Conservation (phyloP, 2,329 filamentous ascomycete genomes). For the Verticillium isaacii region DNA sequence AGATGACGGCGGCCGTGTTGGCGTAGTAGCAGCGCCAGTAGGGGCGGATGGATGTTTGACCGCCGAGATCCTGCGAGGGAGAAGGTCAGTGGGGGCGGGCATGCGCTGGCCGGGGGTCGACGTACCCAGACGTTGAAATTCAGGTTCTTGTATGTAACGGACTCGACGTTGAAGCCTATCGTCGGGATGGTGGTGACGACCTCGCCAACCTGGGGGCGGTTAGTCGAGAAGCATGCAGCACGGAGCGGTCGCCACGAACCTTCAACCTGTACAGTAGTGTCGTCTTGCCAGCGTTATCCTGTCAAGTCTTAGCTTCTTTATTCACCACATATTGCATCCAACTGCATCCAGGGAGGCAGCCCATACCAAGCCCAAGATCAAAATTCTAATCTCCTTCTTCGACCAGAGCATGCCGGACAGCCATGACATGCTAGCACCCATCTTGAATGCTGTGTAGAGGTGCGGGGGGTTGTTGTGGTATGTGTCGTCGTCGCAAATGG, state of each 20-base stretch:
- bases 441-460: conserved; percentile 29
- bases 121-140: conserved; percentile 98
- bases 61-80: conserved; percentile 74
- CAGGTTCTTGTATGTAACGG: conserved; percentile 95
- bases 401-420: conserved; percentile 72
- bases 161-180: conserved; percentile 99
- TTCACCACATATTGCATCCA: not conserved
- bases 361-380: conserved; percentile 87
- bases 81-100: not conserved
- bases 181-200: conserved; percentile 99
- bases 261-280: conserved; percentile 94
- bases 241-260: conserved; percentile 41
- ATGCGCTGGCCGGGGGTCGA: conserved; percentile 4
- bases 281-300: conserved; percentile 99
- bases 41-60: conserved; percentile 96
- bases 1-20: conserved; percentile 97
- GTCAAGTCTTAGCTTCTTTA: not conserved
- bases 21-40: conserved; percentile 99
- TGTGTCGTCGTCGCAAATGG: not conserved
- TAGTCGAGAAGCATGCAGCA: conserved; percentile 4
- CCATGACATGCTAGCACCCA: conserved; percentile 64
- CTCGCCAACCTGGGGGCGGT: conserved; percentile 75
- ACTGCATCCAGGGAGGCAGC: not conserved
- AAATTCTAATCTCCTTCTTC: conserved; percentile 96
- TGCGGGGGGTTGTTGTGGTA: not conserved